These are phyloP conservation scores for Cyclaneusma minus DNA, from an alignment of 2,329 filamentous ascomycete genomes.

Conservation along the genomic window DNA sequence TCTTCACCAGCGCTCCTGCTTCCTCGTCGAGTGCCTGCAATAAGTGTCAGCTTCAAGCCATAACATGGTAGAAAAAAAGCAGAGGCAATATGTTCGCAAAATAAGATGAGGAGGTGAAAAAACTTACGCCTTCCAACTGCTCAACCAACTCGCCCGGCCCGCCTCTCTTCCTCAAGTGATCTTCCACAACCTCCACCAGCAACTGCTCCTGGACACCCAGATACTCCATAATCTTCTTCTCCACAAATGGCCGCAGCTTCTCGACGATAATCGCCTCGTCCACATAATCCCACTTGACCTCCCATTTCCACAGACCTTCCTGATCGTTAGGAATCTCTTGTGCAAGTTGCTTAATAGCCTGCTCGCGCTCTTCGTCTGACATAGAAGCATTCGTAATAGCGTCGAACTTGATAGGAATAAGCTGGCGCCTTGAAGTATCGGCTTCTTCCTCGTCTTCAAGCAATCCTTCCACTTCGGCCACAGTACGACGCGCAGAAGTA, in stretches of 20 bases:
- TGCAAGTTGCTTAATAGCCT: constrained; percentile 68
- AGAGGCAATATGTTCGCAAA: constrained; percentile 1
- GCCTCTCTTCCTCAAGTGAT: constrained; percentile 63
- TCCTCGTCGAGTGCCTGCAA: constrained; percentile 78
- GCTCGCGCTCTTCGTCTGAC: constrained; percentile 74
- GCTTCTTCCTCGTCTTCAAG: constrained; percentile 90
- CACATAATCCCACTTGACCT: constrained; percentile 83
- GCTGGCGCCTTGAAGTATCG: constrained; percentile 51
- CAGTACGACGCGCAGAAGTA: constrained; percentile 53
- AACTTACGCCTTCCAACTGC: constrained; percentile 65
- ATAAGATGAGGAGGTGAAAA: constrained; percentile 2
- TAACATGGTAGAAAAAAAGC: constrained; percentile 1
- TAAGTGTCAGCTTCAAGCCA: constrained; percentile 19
- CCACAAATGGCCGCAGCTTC: constrained; percentile 84
- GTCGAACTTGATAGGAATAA: constrained; percentile 74
- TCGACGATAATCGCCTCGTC: constrained; percentile 68
- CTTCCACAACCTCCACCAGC: constrained; percentile 82
- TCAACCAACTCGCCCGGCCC: constrained; percentile 69
- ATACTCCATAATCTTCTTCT: constrained; percentile 96
- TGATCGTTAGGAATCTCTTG: constrained; percentile 81
- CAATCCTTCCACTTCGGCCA: constrained; percentile 86
- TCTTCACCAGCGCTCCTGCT: constrained; percentile 84
- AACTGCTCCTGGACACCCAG: constrained; percentile 93
- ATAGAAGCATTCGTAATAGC: constrained; percentile 48
- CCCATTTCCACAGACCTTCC: constrained; percentile 80